Evolutionary conservation across 768 basidiomycete genomes (phyloP), one percentile per base, ranked within the genome.

Genomic region (Pulveroboletus sp.): DNA sequence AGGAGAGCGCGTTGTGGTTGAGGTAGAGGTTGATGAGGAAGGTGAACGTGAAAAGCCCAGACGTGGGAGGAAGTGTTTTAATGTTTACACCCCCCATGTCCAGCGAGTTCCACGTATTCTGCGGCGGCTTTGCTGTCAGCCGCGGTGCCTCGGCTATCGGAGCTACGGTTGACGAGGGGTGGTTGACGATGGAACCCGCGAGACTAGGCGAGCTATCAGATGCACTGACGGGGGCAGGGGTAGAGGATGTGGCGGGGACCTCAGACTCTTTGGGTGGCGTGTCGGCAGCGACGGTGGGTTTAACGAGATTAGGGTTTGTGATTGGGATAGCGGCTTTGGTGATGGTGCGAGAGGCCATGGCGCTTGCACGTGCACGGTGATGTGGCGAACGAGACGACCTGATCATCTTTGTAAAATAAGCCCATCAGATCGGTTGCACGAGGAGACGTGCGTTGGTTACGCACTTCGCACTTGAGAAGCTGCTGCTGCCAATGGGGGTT

Each of bases 71-170:
- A 43, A 99, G 76, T 56, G 87, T 91, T 77, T 94, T 95, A 64
- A 99, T 83, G 55, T 83, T 82, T 57, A 97, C 85, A 14, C 97
- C 97, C 45, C 97, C 95, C 84, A 99, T 91, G 70, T 99, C 97
- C 40, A 99, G 73, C 17, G 90, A 90, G 24, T 72, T 86, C 94
- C 95, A 99, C 11, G 80, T 81, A 68, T 82, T 88, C 63, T 81
- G 79, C 40, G 87, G 82, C 7, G 85, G 81, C 53, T 80, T 79
- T 37, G 79, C 76, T 5, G 81, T 82, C 20, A 81, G 81, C 60
- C 85, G 79, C 37, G 83, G 78, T 19, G 79, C 77, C 63, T 84
- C 81, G 24, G 82, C 74, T 35, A 87, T 74, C 17, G 91, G 89
- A 17, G 85, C 85, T 12, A 81, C 84, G 5, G 84, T 87, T 4